Evolutionary conservation across 768 basidiomycete species (phyloP).

Genomic region (Rhizopogon vulgaris): DNA sequence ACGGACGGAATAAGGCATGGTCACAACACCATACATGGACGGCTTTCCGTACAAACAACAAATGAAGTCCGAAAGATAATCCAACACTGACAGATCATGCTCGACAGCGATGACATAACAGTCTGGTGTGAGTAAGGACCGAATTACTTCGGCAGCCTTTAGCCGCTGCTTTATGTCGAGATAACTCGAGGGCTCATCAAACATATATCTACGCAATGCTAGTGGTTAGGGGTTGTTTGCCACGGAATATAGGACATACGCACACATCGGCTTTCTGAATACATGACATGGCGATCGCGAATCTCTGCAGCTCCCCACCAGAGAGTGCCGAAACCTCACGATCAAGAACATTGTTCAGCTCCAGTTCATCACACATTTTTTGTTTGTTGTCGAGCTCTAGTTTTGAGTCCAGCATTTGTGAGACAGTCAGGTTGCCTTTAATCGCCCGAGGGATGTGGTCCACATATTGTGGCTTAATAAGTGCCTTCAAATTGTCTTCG

Average conservation of each 20-base stretch:
- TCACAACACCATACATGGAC: conserved; percentile 96
- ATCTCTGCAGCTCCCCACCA: conserved; percentile 96
- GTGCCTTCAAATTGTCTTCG: conserved; percentile 96
- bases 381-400: conserved; percentile 86
- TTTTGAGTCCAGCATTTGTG: conserved; percentile 89
- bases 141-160: conserved; percentile 92
- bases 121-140: conserved; percentile 70
- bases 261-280: conserved; percentile 95
- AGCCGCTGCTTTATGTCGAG: conserved; percentile 95
- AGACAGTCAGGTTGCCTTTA: conserved; percentile 83
- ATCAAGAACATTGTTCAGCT: conserved; percentile 79
- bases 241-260: conserved; percentile 24
- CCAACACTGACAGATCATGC: conserved; percentile 96
- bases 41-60: conserved; percentile 98
- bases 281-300: conserved; percentile 96
- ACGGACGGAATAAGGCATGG: conserved; percentile 96
- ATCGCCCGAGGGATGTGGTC: conserved; percentile 97
- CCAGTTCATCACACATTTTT: conserved; percentile 77
- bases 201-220: conserved; percentile 73
- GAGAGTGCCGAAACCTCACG: conserved; percentile 84
- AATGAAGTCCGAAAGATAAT: conserved; percentile 97
- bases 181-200: conserved; percentile 98
- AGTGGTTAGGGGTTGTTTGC: conserved; percentile 4
- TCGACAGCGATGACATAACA: conserved; percentile 97
- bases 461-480: conserved; percentile 99